Evolutionary conservation across 2,329 filamentous ascomycete genomes (phyloP).

Genomic region (Metarhizium anisopliae): DNA sequence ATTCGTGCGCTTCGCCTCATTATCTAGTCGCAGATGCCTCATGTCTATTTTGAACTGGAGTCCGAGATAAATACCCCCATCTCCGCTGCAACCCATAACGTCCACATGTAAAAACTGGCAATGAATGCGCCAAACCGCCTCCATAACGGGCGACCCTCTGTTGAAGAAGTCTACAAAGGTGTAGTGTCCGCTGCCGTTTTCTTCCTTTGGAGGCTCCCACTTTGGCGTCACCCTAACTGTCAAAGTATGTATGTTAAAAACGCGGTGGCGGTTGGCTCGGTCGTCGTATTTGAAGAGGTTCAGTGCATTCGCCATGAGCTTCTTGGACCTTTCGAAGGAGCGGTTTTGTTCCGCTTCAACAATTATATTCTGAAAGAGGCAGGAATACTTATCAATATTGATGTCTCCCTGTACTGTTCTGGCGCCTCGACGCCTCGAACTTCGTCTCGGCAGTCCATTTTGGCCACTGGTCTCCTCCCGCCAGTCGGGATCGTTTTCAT

Average conservation of each 20-base stretch:
- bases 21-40: conserved; percentile 1
- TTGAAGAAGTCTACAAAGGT: conserved; percentile 29
- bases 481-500: conserved; percentile 9
- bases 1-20: not conserved
- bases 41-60: conserved; percentile 11
- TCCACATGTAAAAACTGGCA: conserved; percentile 27
- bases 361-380: conserved; percentile 30
- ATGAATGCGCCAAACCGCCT: conserved; percentile 22
- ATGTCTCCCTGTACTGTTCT: conserved; percentile 13
- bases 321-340: conserved; percentile 13
- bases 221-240: conserved; percentile 30
- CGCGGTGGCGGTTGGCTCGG: conserved; percentile 2
- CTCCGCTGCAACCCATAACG: conserved; percentile 16
- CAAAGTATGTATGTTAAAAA: conserved; percentile 29
- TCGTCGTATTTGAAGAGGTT: conserved; percentile 20
- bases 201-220: conserved; percentile 3
- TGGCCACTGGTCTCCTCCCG: not conserved
- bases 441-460: not conserved
- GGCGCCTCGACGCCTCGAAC: not conserved
- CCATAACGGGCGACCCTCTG: conserved; percentile 16
- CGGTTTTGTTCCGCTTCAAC: conserved; percentile 36
- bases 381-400: conserved; percentile 24
- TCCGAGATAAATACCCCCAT: not conserved
- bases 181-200: conserved; percentile 11
- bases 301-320: conserved; percentile 27